phyloP scores from a whole-genome alignment of 345 rosid species.

The Dipteronia sinensis region DNA sequence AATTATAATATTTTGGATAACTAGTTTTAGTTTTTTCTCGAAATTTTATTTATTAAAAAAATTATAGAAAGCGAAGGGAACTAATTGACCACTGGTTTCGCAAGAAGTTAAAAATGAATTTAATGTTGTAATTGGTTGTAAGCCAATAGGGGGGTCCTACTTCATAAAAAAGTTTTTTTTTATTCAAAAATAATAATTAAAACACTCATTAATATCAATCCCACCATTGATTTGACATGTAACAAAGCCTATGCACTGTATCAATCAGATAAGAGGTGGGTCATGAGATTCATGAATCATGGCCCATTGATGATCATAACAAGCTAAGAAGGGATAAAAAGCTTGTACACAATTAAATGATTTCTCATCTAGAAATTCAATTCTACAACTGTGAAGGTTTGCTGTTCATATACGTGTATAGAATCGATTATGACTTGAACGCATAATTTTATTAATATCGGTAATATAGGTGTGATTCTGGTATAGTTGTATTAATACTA shows the following conservation, averaged over 20 bases:
- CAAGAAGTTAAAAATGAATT: background rate
- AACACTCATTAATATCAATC: background rate
- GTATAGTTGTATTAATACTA: no score
- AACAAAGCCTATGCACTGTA: background rate
- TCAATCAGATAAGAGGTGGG: background rate
- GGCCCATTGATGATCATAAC: no score
- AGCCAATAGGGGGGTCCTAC: constrained; percentile 18
- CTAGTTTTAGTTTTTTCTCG: no score
- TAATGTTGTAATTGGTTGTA: constrained; percentile 7
- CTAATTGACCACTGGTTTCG: background rate
- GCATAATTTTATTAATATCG: no score
- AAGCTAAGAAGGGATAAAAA: no score
- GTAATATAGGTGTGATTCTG: no score
- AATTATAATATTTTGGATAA: no score
- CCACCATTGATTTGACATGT: background rate
- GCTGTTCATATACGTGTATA: no score
- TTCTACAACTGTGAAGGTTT: background rate
- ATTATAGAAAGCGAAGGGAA: background rate
- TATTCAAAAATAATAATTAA: background rate
- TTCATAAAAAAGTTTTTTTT: background rate
- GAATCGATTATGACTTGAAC: no score
- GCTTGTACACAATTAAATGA: background rate
- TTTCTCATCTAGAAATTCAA: background rate
- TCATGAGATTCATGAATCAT: no score
- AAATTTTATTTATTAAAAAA: no score